Percentiles rank a stretch among this genome's conserved stretches.
Conservation (phyloP, 2,329 filamentous ascomycete species). For the Purpureocillium lavendulum region DNA sequence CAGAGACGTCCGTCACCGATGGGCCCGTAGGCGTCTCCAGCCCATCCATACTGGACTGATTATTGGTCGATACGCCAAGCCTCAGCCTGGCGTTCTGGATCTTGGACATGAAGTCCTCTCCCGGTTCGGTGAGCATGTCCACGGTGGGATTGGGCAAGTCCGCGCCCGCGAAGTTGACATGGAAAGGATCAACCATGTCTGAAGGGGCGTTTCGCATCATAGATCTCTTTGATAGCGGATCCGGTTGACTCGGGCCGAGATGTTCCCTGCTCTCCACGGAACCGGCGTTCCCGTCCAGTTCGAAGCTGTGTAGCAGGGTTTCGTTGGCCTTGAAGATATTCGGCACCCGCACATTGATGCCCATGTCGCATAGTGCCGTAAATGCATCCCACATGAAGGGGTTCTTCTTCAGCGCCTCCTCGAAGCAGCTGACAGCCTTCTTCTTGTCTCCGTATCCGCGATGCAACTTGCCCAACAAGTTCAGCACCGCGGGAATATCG, state of each 20-base stretch:
- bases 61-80: constrained; percentile 28
- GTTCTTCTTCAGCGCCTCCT: constrained; percentile 80
- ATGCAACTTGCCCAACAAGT: constrained; percentile 80
- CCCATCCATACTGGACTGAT: constrained; percentile 38
- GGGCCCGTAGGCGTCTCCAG: constrained; percentile 51
- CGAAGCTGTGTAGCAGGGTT: constrained; percentile 37
- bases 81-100: constrained; percentile 43
- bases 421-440: constrained; percentile 78
- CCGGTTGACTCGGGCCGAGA: constrained; percentile 22
- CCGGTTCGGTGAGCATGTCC: constrained; percentile 32
- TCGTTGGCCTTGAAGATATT: constrained; percentile 79
- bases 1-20: constrained; percentile 11
- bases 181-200: constrained; percentile 43
- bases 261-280: constrained; percentile 30
- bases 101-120: constrained; percentile 48
- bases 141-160: constrained; percentile 34
- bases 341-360: constrained; percentile 68
- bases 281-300: constrained; percentile 19
- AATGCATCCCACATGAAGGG: constrained; percentile 99
- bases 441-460: constrained; percentile 73
- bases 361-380: constrained; percentile 77
- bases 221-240: constrained; percentile 33
- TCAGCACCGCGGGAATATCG: constrained; percentile 76
- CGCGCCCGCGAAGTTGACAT: constrained; percentile 30
- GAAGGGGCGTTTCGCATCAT: constrained; percentile 26